Evolutionary conservation across 345 rosid species (phyloP), one percentile per base, ranked within the genome.

Genomic region (Erucastrum elatum): DNA sequence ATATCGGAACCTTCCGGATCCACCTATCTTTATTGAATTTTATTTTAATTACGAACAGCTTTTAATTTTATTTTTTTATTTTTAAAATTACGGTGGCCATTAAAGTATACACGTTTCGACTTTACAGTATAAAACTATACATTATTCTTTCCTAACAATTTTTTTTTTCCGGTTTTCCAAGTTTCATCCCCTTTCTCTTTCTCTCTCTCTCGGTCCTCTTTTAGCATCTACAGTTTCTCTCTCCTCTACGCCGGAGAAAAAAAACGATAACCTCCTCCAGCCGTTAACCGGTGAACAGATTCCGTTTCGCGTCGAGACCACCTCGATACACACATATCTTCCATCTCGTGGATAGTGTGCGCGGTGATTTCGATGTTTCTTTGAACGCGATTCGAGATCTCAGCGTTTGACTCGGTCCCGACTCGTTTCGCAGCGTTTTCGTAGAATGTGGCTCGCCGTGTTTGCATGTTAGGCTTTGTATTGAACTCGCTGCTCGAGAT

Each of bases 401-500:
- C 89, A 67, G 67, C 61, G 80, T 79, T 81, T 82, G 88, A 75
- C 87, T 37, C 76, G 65, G 88, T 77, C 74, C 53, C 75, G 69
- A 70, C 71, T 73, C 59, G 66, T 77, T 77, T 61, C 79, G 77
- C 60, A 81, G 82, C 72, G 83, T 77, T 85, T 80, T 73, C 39
- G 37, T 84, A 72, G 88, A 96, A 96, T 96, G 99, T 91, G 95
- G 97, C 51, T 83, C 27, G 66, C 63, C 46, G 72, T 77, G 75
- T 69, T 85, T 82, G 63, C 64, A 62, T 63, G 85, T 62, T 73
- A 71, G 80, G 80, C 76, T 73, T 69, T 71, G 66, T 62, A 68
- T 79, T 83, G 87, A 83, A 72, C 75, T 66, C 59, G 3, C 76
- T 29, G 84, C 51, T 27, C 70, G 16, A 86, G 85, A 86, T 85